Conservation (phyloP, 2,329 filamentous ascomycete species). For the Fusarium sp. region DNA sequence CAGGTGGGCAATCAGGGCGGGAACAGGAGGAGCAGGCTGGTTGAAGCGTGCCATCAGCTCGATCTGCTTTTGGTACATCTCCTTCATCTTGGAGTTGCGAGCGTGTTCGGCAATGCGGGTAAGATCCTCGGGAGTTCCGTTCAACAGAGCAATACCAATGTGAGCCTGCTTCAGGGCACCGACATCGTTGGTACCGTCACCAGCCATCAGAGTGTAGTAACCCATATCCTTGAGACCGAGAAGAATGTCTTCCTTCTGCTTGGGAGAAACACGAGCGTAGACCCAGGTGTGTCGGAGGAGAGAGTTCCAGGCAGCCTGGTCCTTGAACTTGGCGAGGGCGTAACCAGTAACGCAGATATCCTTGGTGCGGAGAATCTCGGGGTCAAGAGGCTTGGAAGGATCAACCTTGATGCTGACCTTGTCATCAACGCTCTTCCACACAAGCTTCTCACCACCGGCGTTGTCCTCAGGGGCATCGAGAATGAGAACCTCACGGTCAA, state of each 20-base stretch:
- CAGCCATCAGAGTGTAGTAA: constrained; percentile 98
- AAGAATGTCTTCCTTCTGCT: constrained; percentile 99
- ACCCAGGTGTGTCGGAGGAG: constrained; percentile 94
- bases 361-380: constrained; percentile 82
- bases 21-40: constrained; percentile 90
- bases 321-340: constrained; percentile 88
- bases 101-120: constrained; percentile 92
- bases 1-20: constrained; percentile 90
- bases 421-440: constrained; percentile 97
- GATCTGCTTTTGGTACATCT: constrained; percentile 96
- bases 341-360: constrained; percentile 97
- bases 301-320: constrained; percentile 77
- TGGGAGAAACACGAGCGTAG: constrained; percentile 96
- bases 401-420: constrained; percentile 88
- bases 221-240: constrained; percentile 95
- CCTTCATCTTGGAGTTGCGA: constrained; percentile 97
- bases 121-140: constrained; percentile 92
- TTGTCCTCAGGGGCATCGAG: constrained; percentile 95
- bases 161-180: constrained; percentile 98
- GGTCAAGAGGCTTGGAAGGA: constrained; percentile 81
- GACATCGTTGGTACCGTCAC: constrained; percentile 98
- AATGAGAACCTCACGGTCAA: constrained; percentile 94
- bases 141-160: constrained; percentile 94
- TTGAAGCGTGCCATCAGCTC: constrained; percentile 95
- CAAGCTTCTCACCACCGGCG: constrained; percentile 79